These are phyloP conservation scores for Dactylis glomerata DNA, from an alignment of 176 grass and related monocot genomes.

Conservation along the genomic window DNA sequence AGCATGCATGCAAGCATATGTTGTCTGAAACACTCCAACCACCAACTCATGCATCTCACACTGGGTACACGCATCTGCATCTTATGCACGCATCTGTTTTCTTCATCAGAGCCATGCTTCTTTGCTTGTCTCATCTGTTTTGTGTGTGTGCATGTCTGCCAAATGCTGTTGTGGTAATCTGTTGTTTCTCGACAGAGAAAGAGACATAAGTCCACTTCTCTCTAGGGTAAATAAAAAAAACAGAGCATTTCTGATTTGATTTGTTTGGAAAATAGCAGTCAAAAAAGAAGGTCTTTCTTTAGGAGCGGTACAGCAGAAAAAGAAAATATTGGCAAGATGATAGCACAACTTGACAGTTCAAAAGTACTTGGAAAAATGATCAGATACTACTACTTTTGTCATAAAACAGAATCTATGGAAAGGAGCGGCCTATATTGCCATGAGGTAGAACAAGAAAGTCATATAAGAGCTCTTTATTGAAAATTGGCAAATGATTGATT, in stretches of 20 bases:
- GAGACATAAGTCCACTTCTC: not conserved
- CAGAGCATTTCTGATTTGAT: not conserved
- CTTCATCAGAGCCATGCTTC: not conserved
- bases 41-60: conserved; percentile 1
- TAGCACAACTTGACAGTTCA: conserved; percentile 12
- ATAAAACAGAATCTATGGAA: not conserved
- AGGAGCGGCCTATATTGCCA: conserved; percentile 31
- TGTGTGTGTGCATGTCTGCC: not conserved
- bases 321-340: not conserved
- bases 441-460: not conserved
- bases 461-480: not conserved
- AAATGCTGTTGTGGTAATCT: not conserved
- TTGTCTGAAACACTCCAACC: conserved; percentile 4
- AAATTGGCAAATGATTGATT: not conserved
- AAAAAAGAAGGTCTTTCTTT: not conserved
- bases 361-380: conserved; percentile 15
- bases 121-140: not conserved
- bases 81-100: not conserved
- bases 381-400: not conserved
- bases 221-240: not conserved
- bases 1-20: not conserved
- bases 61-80: not conserved
- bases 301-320: not conserved
- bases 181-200: not conserved
- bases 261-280: not conserved